phyloP scores from a whole-genome alignment of 176 grass and related monocot genomes.

The Eragrostis nindensis region DNA sequence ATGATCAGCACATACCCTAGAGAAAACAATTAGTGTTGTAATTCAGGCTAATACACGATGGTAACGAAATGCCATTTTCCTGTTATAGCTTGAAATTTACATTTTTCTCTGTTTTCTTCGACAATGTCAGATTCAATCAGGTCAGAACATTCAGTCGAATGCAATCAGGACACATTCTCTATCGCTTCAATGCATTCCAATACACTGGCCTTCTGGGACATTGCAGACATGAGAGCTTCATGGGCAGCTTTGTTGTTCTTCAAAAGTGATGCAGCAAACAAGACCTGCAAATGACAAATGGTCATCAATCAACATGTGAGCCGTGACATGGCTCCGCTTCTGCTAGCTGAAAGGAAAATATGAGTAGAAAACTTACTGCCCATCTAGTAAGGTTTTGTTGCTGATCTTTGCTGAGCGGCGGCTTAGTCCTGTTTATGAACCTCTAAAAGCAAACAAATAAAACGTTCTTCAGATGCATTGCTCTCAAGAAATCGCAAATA shows the following conservation, averaged over 20 bases:
- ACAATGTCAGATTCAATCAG: background rate
- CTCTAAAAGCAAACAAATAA: slow-evolving; percentile 47
- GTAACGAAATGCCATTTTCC: too few species aligned
- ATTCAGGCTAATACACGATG: background rate
- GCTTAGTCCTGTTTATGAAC: slow-evolving; percentile 86
- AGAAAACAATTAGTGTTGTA: background rate
- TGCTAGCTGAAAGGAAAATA: background rate
- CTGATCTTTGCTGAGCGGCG: slow-evolving; percentile 73
- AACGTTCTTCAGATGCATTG: slow-evolving; percentile 1
- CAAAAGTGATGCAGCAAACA: slow-evolving; percentile 79
- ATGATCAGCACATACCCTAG: background rate
- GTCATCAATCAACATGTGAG: background rate
- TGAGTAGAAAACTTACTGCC: slow-evolving; percentile 63
- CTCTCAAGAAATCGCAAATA: background rate
- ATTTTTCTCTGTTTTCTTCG: background rate
- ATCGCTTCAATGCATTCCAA: slow-evolving; percentile 88
- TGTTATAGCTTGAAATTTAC: slow-evolving; percentile 1
- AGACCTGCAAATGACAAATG: slow-evolving; percentile 54
- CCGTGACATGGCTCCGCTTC: background rate
- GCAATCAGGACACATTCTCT: slow-evolving; percentile 66
- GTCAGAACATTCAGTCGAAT: background rate
- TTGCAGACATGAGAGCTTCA: slow-evolving; percentile 75
- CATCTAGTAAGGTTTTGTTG: slow-evolving; percentile 98
- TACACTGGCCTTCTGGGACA: slow-evolving; percentile 80
- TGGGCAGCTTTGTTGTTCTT: slow-evolving; percentile 84